A percentile compares a stretch with the other conserved stretches of the same genome.
These are phyloP conservation scores for Aspergillus carlsbadensis DNA, from an alignment of 495 filamentous ascomycete species.

Conservation along the genomic window DNA sequence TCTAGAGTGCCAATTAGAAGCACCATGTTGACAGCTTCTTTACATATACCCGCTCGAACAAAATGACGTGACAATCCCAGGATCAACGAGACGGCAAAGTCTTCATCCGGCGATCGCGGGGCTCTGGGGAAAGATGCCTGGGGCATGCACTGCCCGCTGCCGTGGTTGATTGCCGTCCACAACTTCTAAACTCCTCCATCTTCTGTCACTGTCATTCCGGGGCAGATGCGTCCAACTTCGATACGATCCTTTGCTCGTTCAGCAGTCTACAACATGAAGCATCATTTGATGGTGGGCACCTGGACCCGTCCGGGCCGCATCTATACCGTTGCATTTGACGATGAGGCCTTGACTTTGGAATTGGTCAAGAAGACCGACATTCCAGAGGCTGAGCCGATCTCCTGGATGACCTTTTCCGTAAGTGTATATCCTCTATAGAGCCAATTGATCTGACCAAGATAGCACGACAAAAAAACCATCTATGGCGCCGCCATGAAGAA, in stretches of 20 bases:
- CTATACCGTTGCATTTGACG: constrained; percentile 81
- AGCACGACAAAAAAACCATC: constrained; percentile 77
- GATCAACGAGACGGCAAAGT: too few species aligned
- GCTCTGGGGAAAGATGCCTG: constrained; percentile 7
- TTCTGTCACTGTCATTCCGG: background rate
- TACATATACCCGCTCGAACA: too few species aligned
- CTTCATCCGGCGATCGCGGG: constrained; percentile 12
- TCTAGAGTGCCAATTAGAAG: background rate
- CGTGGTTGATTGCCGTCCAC: constrained; percentile 14
- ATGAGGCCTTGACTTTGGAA: constrained; percentile 66
- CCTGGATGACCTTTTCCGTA: constrained; percentile 87
- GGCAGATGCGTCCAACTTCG: constrained; percentile 3
- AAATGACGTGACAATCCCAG: background rate
- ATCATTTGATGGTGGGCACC: constrained; percentile 81
- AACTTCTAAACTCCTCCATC: constrained; percentile 5
- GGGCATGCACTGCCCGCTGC: constrained; percentile 7
- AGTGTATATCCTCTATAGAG: background rate
- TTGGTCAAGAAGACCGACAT: constrained; percentile 77
- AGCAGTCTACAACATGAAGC: constrained; percentile 54
- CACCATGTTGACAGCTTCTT: too few species aligned
- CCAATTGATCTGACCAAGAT: constrained; percentile 7
- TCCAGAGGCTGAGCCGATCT: constrained; percentile 78
- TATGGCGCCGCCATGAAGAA: constrained; percentile 89
- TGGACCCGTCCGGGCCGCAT: constrained; percentile 85
- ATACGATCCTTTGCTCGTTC: background rate